Base-by-base conservation (phyloP, 768 basidiomycete species). In the Mycena vitilis region DNA sequence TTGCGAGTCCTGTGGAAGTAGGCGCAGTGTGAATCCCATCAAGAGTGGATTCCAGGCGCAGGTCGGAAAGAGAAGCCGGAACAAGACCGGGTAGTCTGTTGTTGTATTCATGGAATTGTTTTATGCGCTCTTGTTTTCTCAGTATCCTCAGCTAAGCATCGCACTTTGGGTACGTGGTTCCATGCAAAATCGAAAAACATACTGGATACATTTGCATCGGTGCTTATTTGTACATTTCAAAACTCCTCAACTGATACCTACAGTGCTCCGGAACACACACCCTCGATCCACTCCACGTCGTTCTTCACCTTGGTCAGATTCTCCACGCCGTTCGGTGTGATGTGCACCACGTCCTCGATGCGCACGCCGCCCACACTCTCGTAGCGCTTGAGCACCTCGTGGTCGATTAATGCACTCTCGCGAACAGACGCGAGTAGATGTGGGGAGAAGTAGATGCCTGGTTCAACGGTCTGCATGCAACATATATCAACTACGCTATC, bases 11-110 rank as follows among this genome's bases (percentile, higher is more conserved):
- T 97, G 95, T 74, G 95, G 95, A 3, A 93, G 91, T 73, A 84
- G 94, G 74, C 91, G 96, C 23, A 96, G 95, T 68, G 97, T 99
- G 74, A 94, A 94, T 73, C 85, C 95, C 44, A 97, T 99, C 90
- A 98, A 99, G 90, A 96, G 94, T 68, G 97, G 97, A 81, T 99
- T 93, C 89, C 95, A 98, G 83, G 96, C 96, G 61, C 95, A 98
- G 78, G 92, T 95, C 65, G 94, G 94, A 60, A 94, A 90, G 85
- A 85, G 93, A 76, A 93, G 91, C 81, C 92, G 90, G 82, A 93
- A 92, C 81, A 91, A 90, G 81, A 89, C 89, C 10, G 89, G 90
- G 25, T 91, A 79, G 70, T 53, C 54, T 23, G 30, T 52, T 15
- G 11, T 15, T 40, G 40, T 40, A 30, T 30, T 30, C 30, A 30